Percentiles rank a stretch among this genome's conserved stretches.
Evolutionary conservation across 768 basidiomycete genomes (phyloP).

Genomic region (Phanerodontia chrysosporium): DNA sequence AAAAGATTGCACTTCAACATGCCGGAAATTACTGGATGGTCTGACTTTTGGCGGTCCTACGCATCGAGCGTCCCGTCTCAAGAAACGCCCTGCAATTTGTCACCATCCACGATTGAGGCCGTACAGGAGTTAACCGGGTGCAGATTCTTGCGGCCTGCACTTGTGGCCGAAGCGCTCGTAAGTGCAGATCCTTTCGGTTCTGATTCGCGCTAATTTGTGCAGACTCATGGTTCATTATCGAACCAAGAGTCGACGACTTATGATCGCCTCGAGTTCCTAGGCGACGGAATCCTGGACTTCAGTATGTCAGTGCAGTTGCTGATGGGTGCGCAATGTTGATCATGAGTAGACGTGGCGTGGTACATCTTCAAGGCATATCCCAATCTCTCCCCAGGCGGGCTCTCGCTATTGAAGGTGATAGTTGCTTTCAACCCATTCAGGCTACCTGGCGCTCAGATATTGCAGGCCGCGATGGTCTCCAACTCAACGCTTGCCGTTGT

Average conservation of each 20-base stretch:
- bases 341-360: slow-evolving; percentile 51
- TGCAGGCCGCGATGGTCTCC: slow-evolving; percentile 80
- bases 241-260: slow-evolving; percentile 28
- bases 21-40: slow-evolving; percentile 62
- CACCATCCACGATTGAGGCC: slow-evolving; percentile 36
- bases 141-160: slow-evolving; percentile 54
- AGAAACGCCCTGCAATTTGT: background rate
- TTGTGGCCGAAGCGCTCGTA: slow-evolving; percentile 74
- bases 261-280: slow-evolving; percentile 80
- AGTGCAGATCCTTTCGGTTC: no score
- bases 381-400: slow-evolving; percentile 64
- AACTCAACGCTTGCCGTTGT: slow-evolving; percentile 74
- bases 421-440: no score
- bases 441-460: background rate
- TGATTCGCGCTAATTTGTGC: no score
- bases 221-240: background rate
- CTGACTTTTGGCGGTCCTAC: slow-evolving; percentile 56
- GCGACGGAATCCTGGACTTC: slow-evolving; percentile 83
- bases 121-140: slow-evolving; percentile 65
- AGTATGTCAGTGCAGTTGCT: slow-evolving; percentile 39
- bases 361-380: slow-evolving; percentile 65
- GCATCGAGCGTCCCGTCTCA: slow-evolving; percentile 14
- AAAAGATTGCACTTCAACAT: slow-evolving; percentile 66
- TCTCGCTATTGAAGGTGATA: slow-evolving; percentile 72
- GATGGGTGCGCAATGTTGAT: no score